Percentiles rank a stretch among this genome's conserved stretches.
Evolutionary conservation across 2,329 filamentous ascomycete genomes (phyloP).

Genomic region (Aspergillus persii): DNA sequence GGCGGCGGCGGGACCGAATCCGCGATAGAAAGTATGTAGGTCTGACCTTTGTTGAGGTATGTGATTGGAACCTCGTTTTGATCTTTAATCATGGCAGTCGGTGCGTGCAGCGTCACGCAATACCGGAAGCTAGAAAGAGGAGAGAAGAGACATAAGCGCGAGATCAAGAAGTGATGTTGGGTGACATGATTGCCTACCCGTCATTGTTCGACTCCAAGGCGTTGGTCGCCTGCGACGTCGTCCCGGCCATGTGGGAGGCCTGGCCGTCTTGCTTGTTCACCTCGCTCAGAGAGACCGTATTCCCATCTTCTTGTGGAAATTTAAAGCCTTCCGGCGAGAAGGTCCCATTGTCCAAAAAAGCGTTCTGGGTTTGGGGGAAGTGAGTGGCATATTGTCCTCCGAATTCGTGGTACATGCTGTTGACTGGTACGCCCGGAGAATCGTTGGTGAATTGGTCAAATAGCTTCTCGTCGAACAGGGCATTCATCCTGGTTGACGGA

Average conservation of each 20-base stretch:
- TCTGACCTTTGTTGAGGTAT: slow-evolving; percentile 1
- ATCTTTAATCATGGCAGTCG: background rate
- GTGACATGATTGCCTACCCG: background rate
- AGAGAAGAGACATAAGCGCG: background rate
- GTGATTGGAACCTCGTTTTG: background rate
- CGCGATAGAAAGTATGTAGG: background rate
- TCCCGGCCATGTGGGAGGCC: background rate
- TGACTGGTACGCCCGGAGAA: background rate
- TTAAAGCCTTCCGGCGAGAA: background rate
- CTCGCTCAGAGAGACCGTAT: background rate
- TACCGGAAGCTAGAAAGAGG: background rate
- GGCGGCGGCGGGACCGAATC: background rate
- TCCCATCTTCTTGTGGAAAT: background rate
- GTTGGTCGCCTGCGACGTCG: background rate
- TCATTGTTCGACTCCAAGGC: background rate
- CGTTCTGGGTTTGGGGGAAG: background rate
- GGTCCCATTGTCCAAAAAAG: background rate
- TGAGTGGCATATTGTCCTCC: background rate
- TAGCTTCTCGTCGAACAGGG: background rate
- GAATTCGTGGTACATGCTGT: background rate
- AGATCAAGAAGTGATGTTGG: background rate
- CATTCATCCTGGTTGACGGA: background rate
- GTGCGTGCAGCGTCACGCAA: background rate
- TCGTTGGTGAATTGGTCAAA: background rate
- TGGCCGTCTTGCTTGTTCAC: background rate